Base-by-base conservation (phyloP, 176 grass and related monocot species). In the Oryza punctata region DNA sequence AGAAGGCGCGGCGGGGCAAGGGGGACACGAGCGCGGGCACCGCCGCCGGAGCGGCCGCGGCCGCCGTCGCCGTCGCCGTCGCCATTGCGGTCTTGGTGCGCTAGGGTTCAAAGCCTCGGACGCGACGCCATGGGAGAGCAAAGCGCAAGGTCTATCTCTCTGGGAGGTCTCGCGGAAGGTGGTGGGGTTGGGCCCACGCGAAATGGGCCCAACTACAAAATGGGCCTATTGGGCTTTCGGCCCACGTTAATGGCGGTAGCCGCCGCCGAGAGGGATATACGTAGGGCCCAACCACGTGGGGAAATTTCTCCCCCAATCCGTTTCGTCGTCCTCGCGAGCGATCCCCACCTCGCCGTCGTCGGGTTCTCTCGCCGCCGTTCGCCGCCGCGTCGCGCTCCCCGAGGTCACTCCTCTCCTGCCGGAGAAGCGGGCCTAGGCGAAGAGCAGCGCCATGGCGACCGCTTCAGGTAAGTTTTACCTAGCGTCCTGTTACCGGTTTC, bases 381-480 rank as follows among this genome's bases (percentile, higher is more conserved):
- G 65, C 8, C 67, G 32, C 28, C 69, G 68, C 70, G 73, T 63
- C 52, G 24, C n/a, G 44, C 57, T n/a, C 2, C 2, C 57, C 41
- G 18, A 11, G 44, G 1, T 24, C 57, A 21, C 7, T 24, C 19
- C 57, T 72, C 59, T 54, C 16, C 59, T 30, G 71, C 28, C 67
- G 57, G 72, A 43, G 30, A 72, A 43, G 63, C 65, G 12, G 50
- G 18, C 33, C 1, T 50, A 50, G 47, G 82, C 33, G 30, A 37
- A 14, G 30, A 16, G 25, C 60, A 14, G 21, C 78, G 28, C 72
- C 76, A 92, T 92, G 90, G 82, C 90, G 38, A 92, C 90, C 10
- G 90, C 87, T 74, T 92, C 90, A 79, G 90, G 90, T 92, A 65
- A 27, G 83, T 57, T 40, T 38, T 9, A 23, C 23, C 27, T 7